Percentiles rank a stretch among this genome's conserved stretches.
These are phyloP conservation scores for Pythium brachiatum DNA, from an alignment of 352 stramenopile species.

Conservation along the genomic window DNA sequence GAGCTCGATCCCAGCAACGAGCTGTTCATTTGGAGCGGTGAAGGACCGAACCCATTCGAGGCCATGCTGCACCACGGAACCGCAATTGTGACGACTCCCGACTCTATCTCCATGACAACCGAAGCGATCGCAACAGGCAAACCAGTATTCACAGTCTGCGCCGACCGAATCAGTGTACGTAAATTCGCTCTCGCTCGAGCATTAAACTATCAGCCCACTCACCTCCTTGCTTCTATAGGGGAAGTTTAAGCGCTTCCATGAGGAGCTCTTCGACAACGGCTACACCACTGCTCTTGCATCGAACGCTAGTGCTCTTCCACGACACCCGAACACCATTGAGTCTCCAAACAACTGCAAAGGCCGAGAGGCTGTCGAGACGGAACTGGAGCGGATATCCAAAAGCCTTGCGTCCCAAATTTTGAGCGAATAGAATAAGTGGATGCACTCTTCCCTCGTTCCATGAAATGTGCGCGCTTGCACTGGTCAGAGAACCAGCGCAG, in stretches of 20 bases:
- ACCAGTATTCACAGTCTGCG: constrained; percentile 48
- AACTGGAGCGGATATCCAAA: constrained; percentile 31
- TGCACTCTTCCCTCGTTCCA: no score
- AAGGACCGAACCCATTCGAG: constrained; percentile 62
- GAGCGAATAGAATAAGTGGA: not conserved
- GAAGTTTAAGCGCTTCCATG: constrained; percentile 62
- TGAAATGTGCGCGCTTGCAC: no score
- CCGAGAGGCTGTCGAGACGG: constrained; percentile 33
- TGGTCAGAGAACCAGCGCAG: no score
- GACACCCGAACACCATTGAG: no score
- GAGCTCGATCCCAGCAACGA: constrained; percentile 19
- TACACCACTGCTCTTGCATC: constrained; percentile 30
- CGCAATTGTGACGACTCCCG: constrained; percentile 63
- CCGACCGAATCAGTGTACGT: constrained; percentile 42
- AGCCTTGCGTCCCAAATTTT: constrained; percentile 10
- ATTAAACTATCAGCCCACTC: not conserved
- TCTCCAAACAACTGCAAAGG: no score
- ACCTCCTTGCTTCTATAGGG: constrained; percentile 25
- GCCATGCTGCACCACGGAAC: constrained; percentile 51
- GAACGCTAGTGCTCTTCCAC: no score
- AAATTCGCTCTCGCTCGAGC: not conserved
- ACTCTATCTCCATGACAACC: constrained; percentile 82
- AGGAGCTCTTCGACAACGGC: constrained; percentile 24
- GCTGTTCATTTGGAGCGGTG: constrained; percentile 52
- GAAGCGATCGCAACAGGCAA: constrained; percentile 61